These are phyloP conservation scores for Paraurostyla sp. DNA, from an alignment of 73 alveolate species.

Conservation along the genomic window DNA sequence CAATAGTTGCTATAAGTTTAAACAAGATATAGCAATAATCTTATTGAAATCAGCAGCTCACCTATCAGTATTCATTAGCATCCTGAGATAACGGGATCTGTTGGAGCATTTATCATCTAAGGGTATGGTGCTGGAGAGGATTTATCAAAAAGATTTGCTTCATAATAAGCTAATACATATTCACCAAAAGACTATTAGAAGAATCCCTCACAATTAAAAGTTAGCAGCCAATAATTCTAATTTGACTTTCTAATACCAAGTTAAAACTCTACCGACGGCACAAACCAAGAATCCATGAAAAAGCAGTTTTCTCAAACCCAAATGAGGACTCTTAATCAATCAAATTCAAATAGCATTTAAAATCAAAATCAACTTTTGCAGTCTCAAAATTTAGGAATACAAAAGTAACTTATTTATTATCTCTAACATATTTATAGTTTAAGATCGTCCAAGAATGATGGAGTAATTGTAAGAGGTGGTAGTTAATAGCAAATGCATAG, in stretches of 20 bases:
- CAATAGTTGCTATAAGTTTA: neutral
- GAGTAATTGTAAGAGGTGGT: neutral
- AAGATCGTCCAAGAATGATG: neutral
- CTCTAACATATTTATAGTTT: neutral
- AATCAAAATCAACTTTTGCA: too few species aligned
- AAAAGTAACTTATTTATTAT: neutral
- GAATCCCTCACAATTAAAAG: too few species aligned
- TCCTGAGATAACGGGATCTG: neutral
- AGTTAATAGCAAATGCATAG: neutral
- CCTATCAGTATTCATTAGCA: neutral
- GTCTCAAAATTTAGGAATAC: neutral
- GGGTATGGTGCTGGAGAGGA: constrained; percentile 8
- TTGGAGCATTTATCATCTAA: neutral
- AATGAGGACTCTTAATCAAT: neutral
- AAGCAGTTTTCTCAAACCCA: neutral
- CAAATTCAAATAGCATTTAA: neutral
- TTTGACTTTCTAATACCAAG: too few species aligned
- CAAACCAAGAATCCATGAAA: neutral
- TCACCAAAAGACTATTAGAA: neutral
- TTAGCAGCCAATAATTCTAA: too few species aligned
- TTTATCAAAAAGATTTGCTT: neutral
- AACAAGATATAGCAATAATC: too few species aligned
- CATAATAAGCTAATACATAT: neutral
- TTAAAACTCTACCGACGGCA: neutral
- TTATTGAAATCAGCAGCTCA: neutral